Evolutionary conservation across 257 asterid species (phyloP).

Genomic region (Ocimum tenuiflorum): DNA sequence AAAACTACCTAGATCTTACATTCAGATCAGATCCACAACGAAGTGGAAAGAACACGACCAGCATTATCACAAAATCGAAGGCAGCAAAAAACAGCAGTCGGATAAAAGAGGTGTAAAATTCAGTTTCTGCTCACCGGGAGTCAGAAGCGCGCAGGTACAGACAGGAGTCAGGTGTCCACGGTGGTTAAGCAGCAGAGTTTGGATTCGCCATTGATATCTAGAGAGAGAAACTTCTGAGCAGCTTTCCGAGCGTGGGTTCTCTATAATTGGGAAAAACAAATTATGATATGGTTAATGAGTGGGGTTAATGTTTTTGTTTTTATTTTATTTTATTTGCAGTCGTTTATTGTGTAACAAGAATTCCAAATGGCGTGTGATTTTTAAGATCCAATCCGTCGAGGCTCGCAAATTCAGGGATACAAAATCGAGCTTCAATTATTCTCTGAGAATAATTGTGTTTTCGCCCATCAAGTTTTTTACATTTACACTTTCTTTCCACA

Average conservation of each 20-base stretch:
- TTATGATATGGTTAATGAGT: conserved; percentile 10
- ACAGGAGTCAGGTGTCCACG: conserved; percentile 17
- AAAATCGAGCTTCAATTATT: conserved; percentile 16
- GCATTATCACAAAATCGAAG: conserved; percentile 18
- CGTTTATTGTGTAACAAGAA: conserved; percentile 18
- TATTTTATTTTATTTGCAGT: neutral
- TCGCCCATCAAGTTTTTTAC: conserved; percentile 14
- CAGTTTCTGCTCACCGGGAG: conserved; percentile 31
- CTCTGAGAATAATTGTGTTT: conserved; percentile 27
- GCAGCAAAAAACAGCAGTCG: neutral
- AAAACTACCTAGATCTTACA: conserved; percentile 29
- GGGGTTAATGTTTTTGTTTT: neutral
- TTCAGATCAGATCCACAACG: conserved; percentile 66
- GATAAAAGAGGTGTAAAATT: neutral
- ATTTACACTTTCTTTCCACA: conserved; percentile 19
- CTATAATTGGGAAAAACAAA: conserved; percentile 30
- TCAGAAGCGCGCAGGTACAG: conserved; percentile 15
- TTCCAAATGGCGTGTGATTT: conserved; percentile 20
- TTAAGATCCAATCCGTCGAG: conserved; percentile 30
- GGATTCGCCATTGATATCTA: conserved; percentile 49
- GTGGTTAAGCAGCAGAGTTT: conserved; percentile 31
- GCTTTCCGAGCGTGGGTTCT: conserved; percentile 42
- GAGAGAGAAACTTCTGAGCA: conserved; percentile 39
- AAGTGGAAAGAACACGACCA: conserved; percentile 11
- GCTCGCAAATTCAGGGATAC: conserved; percentile 27